Evolutionary conservation across 202 grass and related monocot species (phyloP).

Genomic region (Hordeum pubiflorum): DNA sequence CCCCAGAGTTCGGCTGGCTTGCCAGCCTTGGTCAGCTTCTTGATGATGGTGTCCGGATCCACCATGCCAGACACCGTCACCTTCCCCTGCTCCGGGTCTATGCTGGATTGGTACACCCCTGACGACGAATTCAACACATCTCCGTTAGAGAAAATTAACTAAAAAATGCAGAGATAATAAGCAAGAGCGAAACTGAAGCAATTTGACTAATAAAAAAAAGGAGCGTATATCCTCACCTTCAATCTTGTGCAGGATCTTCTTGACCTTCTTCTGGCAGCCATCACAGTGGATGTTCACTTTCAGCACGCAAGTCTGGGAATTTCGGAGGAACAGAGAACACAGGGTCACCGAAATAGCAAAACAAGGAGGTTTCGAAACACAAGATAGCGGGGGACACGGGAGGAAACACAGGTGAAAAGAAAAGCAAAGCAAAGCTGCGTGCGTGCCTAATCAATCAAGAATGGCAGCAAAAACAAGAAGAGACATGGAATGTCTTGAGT

Average conservation of each 20-base stretch:
- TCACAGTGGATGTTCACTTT: constrained; percentile 77
- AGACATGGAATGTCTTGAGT: constrained; percentile 15
- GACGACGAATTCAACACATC: background rate
- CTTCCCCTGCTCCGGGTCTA: constrained; percentile 60
- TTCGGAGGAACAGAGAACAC: background rate
- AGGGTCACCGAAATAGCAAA: constrained; percentile 8
- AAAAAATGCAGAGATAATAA: background rate
- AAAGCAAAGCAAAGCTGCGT: constrained; percentile 7
- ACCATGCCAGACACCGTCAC: constrained; percentile 60
- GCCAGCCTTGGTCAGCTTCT: constrained; percentile 63
- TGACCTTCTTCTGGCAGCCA: constrained; percentile 69
- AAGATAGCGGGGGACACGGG: constrained; percentile 6
- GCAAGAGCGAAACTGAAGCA: background rate
- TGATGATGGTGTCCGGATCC: constrained; percentile 64
- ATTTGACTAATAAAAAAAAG: background rate
- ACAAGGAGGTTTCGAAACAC: background rate
- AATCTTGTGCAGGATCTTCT: constrained; percentile 60
- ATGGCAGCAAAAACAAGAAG: constrained; percentile 22
- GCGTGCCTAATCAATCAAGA: background rate
- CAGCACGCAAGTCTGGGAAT: constrained; percentile 54
- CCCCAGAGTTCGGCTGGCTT: constrained; percentile 71
- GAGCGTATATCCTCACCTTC: constrained; percentile 26
- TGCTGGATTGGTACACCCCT: constrained; percentile 62
- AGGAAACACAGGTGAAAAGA: constrained; percentile 3
- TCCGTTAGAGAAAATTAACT: background rate